Base-by-base conservation (phyloP, 768 basidiomycete genomes). In the Aureoboletus auriporus region DNA sequence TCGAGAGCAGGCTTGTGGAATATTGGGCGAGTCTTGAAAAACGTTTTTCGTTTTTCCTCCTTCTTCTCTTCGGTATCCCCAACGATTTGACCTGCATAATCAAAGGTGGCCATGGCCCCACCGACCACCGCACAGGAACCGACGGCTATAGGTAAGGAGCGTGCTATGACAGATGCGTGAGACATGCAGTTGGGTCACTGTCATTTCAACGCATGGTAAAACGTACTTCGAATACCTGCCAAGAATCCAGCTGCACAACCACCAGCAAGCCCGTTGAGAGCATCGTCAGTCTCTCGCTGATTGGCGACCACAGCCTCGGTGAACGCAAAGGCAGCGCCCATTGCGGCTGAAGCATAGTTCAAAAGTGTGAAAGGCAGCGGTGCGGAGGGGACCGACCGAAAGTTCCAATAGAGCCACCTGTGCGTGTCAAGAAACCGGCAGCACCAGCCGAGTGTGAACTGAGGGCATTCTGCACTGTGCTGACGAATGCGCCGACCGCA, bases 211-310 rank as follows among this genome's bases (percentile, higher is more conserved):
- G 46, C 43, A 29, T 20, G 4, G 37, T 20, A 10, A 34, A 41
- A 48, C 79, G 35, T 59, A 92, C 90, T 78, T 74, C 89, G 78
- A 48, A 94, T 69, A 45, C 93, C 93, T 28, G 90, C 90, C 53
- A 95, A 70, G 70, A 95, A 92, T 39, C 93, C 93, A 44, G 93
- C 93, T 41, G 93, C 93, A 71, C 93, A 95, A 47, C 87, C 93
- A 46, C 89, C 93, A 44, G 82, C 81, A 39, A 85, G 86, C 42
- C 88, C 86, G 59, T 93, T 96, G 52, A 89, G 59, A 36, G 85
- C 75, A 64, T 97, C 94, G 53, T 91, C 76, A 55, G 73, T 82
- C 67, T 82, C 76, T 47, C 93, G 80, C 51, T 82, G 71, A 68
- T 97, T 97, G 46, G 90, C 89, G 17, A 89, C 81, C 27, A 76